A percentile compares a stretch with the other conserved stretches of the same genome.
These are phyloP conservation scores for Fusarium paranaense DNA, from an alignment of 2,329 filamentous ascomycete species.

Conservation along the genomic window DNA sequence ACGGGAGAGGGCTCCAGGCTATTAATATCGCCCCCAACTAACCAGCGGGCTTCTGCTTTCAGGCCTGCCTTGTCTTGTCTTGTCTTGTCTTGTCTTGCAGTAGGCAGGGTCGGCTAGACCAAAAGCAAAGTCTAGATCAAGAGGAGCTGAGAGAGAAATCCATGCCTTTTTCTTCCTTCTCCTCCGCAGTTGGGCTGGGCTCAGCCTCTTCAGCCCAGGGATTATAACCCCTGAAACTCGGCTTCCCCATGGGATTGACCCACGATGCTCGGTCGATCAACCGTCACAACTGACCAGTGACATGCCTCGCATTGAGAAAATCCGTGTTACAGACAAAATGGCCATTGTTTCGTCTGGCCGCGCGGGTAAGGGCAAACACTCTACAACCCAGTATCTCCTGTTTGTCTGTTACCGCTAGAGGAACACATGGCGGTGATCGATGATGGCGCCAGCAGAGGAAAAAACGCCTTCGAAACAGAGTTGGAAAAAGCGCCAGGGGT, in stretches of 20 bases:
- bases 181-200: constrained; percentile 21
- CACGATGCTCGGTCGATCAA: constrained; percentile 28
- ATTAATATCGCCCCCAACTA: constrained; percentile 14
- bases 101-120: not conserved
- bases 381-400: not conserved
- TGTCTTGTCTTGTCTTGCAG: not conserved
- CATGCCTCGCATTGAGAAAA: constrained; percentile 2
- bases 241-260: constrained; percentile 2
- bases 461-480: not conserved
- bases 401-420: constrained; percentile 4
- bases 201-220: not conserved
- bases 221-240: constrained; percentile 4
- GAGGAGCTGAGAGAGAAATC: not conserved
- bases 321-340: constrained; percentile 35
- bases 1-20: not conserved
- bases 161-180: constrained; percentile 2
- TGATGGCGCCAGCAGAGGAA: not conserved
- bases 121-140: not conserved
- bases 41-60: not conserved
- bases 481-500: constrained; percentile 5
- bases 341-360: constrained; percentile 41
- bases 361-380: constrained; percentile 32
- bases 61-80: not conserved
- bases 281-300: constrained; percentile 32
- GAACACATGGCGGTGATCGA: not conserved